Evolutionary conservation across 2,329 filamentous ascomycete species (phyloP).

Genomic region (Cylindrodendrum hubeiense): DNA sequence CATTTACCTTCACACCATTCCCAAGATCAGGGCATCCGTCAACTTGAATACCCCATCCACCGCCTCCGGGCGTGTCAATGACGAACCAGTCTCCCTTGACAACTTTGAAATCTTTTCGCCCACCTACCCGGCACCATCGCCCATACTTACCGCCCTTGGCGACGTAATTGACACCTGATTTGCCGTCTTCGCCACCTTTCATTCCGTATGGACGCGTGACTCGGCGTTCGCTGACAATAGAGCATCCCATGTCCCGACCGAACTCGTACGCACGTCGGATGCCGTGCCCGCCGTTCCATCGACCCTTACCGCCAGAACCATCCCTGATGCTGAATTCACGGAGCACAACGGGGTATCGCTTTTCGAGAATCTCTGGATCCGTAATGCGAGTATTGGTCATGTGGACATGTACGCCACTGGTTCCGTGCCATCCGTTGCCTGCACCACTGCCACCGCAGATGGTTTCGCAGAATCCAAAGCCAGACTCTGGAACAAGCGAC

Average conservation of each 20-base stretch:
- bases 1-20: not conserved
- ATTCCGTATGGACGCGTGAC: slow-evolving; percentile 16
- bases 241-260: slow-evolving; percentile 8
- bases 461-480: slow-evolving; percentile 90
- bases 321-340: slow-evolving; percentile 75
- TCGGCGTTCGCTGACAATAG: slow-evolving; percentile 14
- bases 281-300: slow-evolving; percentile 78
- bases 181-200: slow-evolving; percentile 21
- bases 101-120: slow-evolving; percentile 14
- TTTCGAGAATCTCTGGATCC: slow-evolving; percentile 82
- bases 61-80: slow-evolving; percentile 21
- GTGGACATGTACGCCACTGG: slow-evolving; percentile 81
- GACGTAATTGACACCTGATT: slow-evolving; percentile 12
- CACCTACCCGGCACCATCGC: slow-evolving; percentile 10
- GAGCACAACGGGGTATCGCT: slow-evolving; percentile 76
- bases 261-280: slow-evolving; percentile 84
- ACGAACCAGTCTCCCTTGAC: slow-evolving; percentile 12
- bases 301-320: slow-evolving; percentile 69
- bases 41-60: slow-evolving; percentile 10
- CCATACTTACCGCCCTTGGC: not conserved
- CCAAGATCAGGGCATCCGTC: not conserved
- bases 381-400: slow-evolving; percentile 91
- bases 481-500: slow-evolving; percentile 56
- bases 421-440: slow-evolving; percentile 78
- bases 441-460: slow-evolving; percentile 84